Percentiles rank a stretch among this genome's conserved stretches.
These are phyloP conservation scores for Pyrus pyrifolia DNA, from an alignment of 306 rosid genomes.

Conservation along the genomic window DNA sequence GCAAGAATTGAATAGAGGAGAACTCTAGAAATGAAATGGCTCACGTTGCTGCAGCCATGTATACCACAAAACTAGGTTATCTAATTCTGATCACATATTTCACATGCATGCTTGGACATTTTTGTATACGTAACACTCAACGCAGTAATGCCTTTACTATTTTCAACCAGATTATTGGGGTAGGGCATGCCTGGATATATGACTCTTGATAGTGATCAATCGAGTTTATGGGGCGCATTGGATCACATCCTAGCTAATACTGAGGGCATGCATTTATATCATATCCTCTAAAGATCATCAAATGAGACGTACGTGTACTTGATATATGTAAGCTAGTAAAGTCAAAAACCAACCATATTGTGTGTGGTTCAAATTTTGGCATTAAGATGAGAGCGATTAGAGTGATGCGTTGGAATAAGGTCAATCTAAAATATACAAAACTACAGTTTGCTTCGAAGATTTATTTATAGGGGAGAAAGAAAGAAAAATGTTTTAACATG, in stretches of 20 bases:
- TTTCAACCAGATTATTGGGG: not conserved
- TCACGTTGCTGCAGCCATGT: constrained; percentile 1
- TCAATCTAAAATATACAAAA: too few relatives aligned
- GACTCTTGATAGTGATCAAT: not conserved
- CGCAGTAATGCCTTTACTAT: not conserved
- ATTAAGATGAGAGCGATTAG: not conserved
- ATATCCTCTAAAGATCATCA: not conserved
- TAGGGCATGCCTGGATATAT: not conserved
- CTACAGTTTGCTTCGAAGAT: not conserved
- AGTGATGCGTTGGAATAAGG: not conserved
- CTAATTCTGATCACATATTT: not conserved
- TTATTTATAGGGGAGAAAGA: not conserved
- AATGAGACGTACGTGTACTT: not conserved
- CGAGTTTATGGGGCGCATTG: not conserved
- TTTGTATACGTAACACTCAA: not conserved
- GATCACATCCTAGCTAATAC: not conserved
- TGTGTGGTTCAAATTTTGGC: too few relatives aligned
- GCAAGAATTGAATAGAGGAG: too few relatives aligned
- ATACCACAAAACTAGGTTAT: not conserved
- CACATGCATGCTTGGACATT: not conserved
- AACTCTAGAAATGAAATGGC: not conserved
- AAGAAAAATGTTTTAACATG: not conserved
- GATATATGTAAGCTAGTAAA: too few relatives aligned
- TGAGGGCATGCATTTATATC: not conserved
- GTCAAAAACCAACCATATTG: not conserved